Base-by-base conservation (phyloP, 345 rosid species). In the Eucalyptus shirleyi region DNA sequence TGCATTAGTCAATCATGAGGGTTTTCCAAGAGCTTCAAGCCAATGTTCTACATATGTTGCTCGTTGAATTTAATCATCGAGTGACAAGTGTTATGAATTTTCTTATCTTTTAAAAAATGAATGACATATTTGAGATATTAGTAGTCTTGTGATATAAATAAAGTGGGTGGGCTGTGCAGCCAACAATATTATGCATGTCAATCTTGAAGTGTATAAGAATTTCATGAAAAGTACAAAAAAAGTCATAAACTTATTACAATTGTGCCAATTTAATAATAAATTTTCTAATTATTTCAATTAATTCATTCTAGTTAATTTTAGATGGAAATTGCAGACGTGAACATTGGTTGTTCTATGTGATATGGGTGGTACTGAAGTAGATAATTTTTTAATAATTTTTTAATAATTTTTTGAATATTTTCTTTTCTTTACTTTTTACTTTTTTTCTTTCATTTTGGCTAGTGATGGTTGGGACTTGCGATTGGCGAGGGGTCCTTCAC, bases 401-500 rank as follows among this genome's bases (percentile, higher is more conserved):
- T n/a, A n/a, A 56, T 26, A 26, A 24, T 23, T 56, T 56, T 24
- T 56, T 56, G 13, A 56, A 9, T 24, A 23, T 56, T 56, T 56
- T 24, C 14, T 24, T 56, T 56, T 56, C 12, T 56, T 56, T 56
- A 24, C 14, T 56, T 56, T 56, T 24, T 24, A 56, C 5, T 16
- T 50, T 51, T 4, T 23, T 19, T 23, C 30, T 56, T 56, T 56
- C 62, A 56, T 56, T 56, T 56, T 56, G 62, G 62, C 62, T 23
- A 56, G 62, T 56, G 62, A 56, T 24, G 62, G 62, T 56, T 0
- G 2, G 0, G 62, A 56, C 62, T 11, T 26, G 3, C 0, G 62
- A 0, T 26, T 3, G 13, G 30, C 1, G 0, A 56, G 62, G 62
- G 62, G 62, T 1, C 62, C 14, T 56, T 24, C 2, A 28, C 62